Conservation (phyloP, 768 basidiomycete species). For the Ramaria sp. region DNA sequence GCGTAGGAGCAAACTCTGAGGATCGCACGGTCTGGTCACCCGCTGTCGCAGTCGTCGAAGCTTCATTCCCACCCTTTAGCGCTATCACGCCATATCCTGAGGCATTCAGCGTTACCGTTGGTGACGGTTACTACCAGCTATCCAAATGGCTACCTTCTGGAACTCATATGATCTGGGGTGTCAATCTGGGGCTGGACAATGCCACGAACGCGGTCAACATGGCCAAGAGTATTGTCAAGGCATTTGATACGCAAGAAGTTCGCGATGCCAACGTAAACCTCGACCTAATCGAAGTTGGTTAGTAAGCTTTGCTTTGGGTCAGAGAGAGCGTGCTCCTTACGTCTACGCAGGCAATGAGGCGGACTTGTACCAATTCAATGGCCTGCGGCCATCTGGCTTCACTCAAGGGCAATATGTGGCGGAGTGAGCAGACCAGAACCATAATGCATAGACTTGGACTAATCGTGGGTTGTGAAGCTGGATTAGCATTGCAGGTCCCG, state of each 20-base stretch:
- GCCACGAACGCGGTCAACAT: slow-evolving; percentile 37
- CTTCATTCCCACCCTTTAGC: slow-evolving; percentile 37
- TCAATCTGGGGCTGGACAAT: slow-evolving; percentile 48
- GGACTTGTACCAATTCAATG: slow-evolving; percentile 41
- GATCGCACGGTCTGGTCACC: slow-evolving; percentile 9
- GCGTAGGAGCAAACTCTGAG: slow-evolving; percentile 12
- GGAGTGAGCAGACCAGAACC: slow-evolving; percentile 28
- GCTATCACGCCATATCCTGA: slow-evolving; percentile 52
- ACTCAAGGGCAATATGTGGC: slow-evolving; percentile 33
- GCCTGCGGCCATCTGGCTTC: slow-evolving; percentile 27
- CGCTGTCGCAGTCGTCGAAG: slow-evolving; percentile 23
- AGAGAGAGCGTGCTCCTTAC: neutral
- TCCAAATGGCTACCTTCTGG: slow-evolving; percentile 42
- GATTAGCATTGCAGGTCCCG: slow-evolving; percentile 38
- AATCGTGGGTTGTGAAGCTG: slow-evolving; percentile 28
- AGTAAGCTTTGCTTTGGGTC: neutral
- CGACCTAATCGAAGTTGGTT: slow-evolving; percentile 36
- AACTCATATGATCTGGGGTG: slow-evolving; percentile 54
- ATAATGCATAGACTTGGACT: neutral
- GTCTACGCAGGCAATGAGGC: slow-evolving; percentile 41
- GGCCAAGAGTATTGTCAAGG: slow-evolving; percentile 35
- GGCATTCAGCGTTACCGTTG: slow-evolving; percentile 47
- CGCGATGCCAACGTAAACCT: slow-evolving; percentile 31
- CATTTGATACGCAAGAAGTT: slow-evolving; percentile 34
- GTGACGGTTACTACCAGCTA: slow-evolving; percentile 43